Percentiles rank a stretch among this genome's conserved stretches.
Evolutionary conservation across 1,139 yeast genomes (phyloP).

Genomic region (Pichia sp.): DNA sequence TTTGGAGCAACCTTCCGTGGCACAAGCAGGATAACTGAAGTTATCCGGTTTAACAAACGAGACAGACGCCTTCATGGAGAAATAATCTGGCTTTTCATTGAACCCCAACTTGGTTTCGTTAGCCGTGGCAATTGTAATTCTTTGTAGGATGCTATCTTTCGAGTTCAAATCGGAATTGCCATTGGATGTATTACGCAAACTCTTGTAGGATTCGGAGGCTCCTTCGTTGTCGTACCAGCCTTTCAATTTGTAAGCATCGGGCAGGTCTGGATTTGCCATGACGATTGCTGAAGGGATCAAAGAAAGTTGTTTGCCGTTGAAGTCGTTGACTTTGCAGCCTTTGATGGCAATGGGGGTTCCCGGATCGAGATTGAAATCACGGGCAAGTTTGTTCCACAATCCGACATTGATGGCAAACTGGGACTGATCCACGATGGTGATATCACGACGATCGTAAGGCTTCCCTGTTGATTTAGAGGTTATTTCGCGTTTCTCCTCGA

Average conservation of each 20-base stretch:
- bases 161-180: slow-evolving; percentile 31
- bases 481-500: slow-evolving; percentile 70
- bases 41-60: slow-evolving; percentile 68
- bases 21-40: slow-evolving; percentile 90
- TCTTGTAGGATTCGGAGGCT: slow-evolving; percentile 53
- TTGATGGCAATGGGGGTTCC: slow-evolving; percentile 91
- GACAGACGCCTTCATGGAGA: slow-evolving; percentile 68
- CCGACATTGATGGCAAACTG: slow-evolving; percentile 75
- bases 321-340: slow-evolving; percentile 86
- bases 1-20: slow-evolving; percentile 68
- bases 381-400: slow-evolving; percentile 86
- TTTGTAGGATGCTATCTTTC: slow-evolving; percentile 34
- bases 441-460: slow-evolving; percentile 86
- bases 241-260: slow-evolving; percentile 80
- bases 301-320: slow-evolving; percentile 80
- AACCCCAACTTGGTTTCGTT: slow-evolving; percentile 68
- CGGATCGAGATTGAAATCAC: slow-evolving; percentile 64
- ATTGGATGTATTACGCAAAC: slow-evolving; percentile 44
- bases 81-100: slow-evolving; percentile 75
- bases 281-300: slow-evolving; percentile 76
- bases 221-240: slow-evolving; percentile 96
- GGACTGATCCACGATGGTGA: slow-evolving; percentile 80
- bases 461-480: slow-evolving; percentile 92
- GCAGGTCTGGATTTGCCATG: slow-evolving; percentile 77
- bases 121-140: slow-evolving; percentile 65